Evolutionary conservation across 257 asterid genomes (phyloP).

Genomic region (Scutellaria barbata): DNA sequence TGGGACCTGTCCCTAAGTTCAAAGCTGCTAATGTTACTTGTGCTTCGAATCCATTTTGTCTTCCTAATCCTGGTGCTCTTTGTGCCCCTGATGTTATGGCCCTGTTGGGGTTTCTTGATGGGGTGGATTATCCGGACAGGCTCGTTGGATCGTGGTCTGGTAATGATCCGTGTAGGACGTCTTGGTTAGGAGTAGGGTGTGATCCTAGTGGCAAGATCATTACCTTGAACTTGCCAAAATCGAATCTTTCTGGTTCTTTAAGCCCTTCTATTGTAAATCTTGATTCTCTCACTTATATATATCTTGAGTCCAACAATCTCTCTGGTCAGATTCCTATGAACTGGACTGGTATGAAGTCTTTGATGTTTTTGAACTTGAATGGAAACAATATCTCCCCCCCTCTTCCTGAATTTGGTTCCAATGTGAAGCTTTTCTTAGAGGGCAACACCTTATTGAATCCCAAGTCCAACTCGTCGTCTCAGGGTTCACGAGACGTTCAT

Average conservation of each 20-base stretch:
- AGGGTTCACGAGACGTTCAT: constrained; percentile 36
- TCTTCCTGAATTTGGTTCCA: constrained; percentile 54
- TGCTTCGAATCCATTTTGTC: constrained; percentile 64
- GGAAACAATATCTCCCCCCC: constrained; percentile 75
- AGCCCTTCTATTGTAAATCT: constrained; percentile 71
- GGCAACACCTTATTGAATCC: constrained; percentile 60
- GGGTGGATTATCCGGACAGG: constrained; percentile 64
- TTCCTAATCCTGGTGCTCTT: constrained; percentile 47
- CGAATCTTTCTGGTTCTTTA: constrained; percentile 66
- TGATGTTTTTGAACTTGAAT: constrained; percentile 63
- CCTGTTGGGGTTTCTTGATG: constrained; percentile 75
- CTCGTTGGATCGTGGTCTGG: constrained; percentile 83
- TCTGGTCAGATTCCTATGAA: constrained; percentile 65
- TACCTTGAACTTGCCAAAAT: constrained; percentile 59
- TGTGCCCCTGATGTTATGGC: constrained; percentile 76
- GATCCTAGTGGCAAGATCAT: constrained; percentile 48
- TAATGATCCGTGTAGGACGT: constrained; percentile 61
- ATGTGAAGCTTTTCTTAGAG: constrained; percentile 49
- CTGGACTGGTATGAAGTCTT: constrained; percentile 69
- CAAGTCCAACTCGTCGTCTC: constrained; percentile 41
- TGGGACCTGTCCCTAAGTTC: constrained; percentile 83
- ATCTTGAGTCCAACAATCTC: constrained; percentile 63
- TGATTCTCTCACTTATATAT: constrained; percentile 59
- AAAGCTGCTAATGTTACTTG: constrained; percentile 56
- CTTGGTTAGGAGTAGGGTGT: constrained; percentile 82